Base-by-base conservation (phyloP, 768 basidiomycete species). In the Mrakia frigida region DNA sequence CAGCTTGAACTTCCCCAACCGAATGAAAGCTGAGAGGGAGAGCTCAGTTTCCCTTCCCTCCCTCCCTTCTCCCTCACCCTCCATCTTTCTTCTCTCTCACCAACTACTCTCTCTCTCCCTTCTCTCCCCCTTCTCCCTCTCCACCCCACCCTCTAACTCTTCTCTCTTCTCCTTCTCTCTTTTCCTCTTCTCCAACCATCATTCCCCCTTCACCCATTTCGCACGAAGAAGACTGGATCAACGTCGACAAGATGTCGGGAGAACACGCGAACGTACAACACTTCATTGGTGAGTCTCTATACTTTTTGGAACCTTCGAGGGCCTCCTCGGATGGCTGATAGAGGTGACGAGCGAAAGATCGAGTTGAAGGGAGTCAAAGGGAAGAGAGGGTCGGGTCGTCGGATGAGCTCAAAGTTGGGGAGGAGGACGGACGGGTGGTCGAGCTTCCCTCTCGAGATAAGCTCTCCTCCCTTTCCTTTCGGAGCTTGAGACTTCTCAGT, bases 251-350 rank as follows among this genome's bases (percentile, higher is more conserved):
- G 46, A 76, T 76, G 74, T 46, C 53, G 61, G 67, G 39, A 43
- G 81, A 81, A 70, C 82, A 82, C 77, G 74, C 72, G 14, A 79
- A 70, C 52, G 81, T 82, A 3, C 74, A 79, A 33, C 79, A 82
- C 50, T 82, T 79, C 70, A 79, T 82, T 71, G 82, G 82, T 80
- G 21, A 75, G 82, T 79, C 53, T 43, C 25, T 25, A 33, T 41
- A n/a, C 52, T 23, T 56, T 28, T 50, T 56, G 33, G 31, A 46
- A 16, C 50, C 16, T 37, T 50, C 52, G 43, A 10, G 25, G 0
- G 7, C 6, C 59, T 39, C 16, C n/a, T 50, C 16, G 16, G 46
- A 6, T 16, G 56, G n/a, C 4, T 28, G 56, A 25, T 56, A 9
- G n/a, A 28, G 6, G n/a, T 28, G 25, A 18, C 16, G 16, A 14